Conservation (phyloP, 1,139 yeast species). For the Oligophagozyma castellii region DNA sequence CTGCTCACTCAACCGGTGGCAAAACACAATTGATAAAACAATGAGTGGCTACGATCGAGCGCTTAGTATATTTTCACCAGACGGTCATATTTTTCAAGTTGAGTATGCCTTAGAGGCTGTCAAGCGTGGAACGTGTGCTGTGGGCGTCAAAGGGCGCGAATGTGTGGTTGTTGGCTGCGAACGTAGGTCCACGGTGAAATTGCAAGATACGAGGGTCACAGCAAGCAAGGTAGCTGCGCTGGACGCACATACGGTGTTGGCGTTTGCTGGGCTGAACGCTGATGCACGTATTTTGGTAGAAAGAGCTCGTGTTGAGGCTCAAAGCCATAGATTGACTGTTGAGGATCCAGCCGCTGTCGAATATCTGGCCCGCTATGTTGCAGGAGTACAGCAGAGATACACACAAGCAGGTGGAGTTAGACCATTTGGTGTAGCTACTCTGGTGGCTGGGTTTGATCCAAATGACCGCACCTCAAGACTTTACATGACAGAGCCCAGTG, state of each 20-base stretch:
- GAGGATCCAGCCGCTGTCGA: slow-evolving; percentile 92
- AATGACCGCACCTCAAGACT: slow-evolving; percentile 70
- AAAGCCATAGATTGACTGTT: slow-evolving; percentile 82
- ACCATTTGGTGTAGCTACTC: slow-evolving; percentile 91
- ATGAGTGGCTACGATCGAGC: slow-evolving; percentile 99
- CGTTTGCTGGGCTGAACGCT: slow-evolving; percentile 96
- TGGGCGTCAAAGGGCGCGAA: slow-evolving; percentile 84
- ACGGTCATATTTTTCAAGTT: slow-evolving; percentile 97
- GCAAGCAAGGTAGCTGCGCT: slow-evolving; percentile 88
- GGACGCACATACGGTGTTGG: slow-evolving; percentile 81
- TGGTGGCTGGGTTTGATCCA: slow-evolving; percentile 90
- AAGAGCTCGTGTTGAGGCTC: slow-evolving; percentile 94
- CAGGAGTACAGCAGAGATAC: slow-evolving; percentile 93
- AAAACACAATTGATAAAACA: background rate
- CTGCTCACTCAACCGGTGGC: no score
- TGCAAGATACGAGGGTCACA: slow-evolving; percentile 92
- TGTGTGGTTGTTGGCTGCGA: slow-evolving; percentile 93
- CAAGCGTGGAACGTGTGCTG: slow-evolving; percentile 95
- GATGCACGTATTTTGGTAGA: slow-evolving; percentile 93
- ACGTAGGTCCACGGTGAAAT: slow-evolving; percentile 83
- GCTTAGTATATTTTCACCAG: slow-evolving; percentile 96
- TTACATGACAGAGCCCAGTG: slow-evolving; percentile 95
- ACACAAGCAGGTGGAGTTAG: slow-evolving; percentile 98
- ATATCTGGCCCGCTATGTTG: slow-evolving; percentile 84
- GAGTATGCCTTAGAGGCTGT: slow-evolving; percentile 98